phyloP scores from a whole-genome alignment of 805 yeast genomes.

The Torulaspora maleeae region DNA sequence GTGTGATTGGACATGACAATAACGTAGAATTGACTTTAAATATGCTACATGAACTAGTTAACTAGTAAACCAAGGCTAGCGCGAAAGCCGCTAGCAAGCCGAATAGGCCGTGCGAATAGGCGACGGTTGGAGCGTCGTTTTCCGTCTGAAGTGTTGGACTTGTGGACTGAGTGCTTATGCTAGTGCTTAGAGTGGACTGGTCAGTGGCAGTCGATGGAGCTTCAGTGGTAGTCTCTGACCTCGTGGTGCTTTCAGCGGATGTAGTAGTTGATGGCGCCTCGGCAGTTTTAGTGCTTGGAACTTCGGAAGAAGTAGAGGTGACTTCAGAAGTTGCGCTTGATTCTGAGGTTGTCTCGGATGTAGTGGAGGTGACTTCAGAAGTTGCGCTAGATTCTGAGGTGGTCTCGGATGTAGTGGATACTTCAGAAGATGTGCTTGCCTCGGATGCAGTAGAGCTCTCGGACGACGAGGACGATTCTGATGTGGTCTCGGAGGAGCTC shows the following conservation, averaged over 20 bases:
- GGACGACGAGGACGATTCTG: conserved; percentile 3
- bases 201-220: neutral
- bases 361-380: neutral
- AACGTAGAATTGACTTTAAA: neutral
- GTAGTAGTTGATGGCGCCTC: neutral
- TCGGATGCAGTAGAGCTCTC: conserved; percentile 4
- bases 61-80: conserved; percentile 6
- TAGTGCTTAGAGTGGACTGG: neutral
- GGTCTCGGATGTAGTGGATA: neutral
- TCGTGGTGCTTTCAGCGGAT: neutral
- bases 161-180: conserved; percentile 8
- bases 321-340: conserved; percentile 4
- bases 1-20: neutral
- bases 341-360: conserved; percentile 6
- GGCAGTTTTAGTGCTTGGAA: neutral
- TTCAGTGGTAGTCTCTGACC: neutral
- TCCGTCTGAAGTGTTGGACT: neutral
- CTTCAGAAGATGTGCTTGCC: conserved; percentile 4
- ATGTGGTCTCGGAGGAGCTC: conserved; percentile 4
- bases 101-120: conserved; percentile 6
- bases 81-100: conserved; percentile 10
- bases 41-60: neutral
- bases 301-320: neutral
- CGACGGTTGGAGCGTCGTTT: conserved; percentile 2
- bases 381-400: conserved; percentile 7